Evolutionary conservation across 2,329 filamentous ascomycete species (phyloP).

Genomic region (Amesomyces nigricolor): DNA sequence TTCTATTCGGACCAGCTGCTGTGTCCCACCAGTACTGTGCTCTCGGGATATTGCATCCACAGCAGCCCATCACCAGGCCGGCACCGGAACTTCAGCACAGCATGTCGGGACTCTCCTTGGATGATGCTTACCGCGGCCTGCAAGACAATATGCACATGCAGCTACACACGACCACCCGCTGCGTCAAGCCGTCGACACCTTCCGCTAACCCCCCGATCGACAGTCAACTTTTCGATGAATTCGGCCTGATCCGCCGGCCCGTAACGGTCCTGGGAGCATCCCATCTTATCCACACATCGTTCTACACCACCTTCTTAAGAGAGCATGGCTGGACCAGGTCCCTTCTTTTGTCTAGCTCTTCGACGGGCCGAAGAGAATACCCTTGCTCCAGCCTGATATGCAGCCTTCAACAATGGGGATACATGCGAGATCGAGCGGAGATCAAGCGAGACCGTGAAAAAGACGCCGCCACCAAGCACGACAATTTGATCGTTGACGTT

Average conservation of each 20-base stretch:
- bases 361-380: not conserved
- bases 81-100: not conserved
- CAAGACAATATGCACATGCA: not conserved
- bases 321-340: not conserved
- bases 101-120: not conserved
- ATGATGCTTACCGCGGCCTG: not conserved
- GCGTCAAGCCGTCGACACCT: not conserved
- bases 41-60: not conserved
- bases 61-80: not conserved
- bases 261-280: conserved; percentile 9
- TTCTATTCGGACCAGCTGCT: conserved; percentile 9
- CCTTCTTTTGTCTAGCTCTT: not conserved
- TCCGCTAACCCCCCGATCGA: conserved; percentile 4
- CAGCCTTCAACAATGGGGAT: too few relatives aligned
- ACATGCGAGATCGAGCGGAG: conserved; percentile 9
- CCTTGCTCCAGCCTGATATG: too few relatives aligned
- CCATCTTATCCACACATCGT: not conserved
- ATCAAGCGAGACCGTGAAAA: not conserved
- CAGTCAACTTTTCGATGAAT: not conserved
- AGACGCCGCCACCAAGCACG: not conserved
- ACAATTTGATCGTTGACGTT: conserved; percentile 1
- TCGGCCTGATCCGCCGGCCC: conserved; percentile 22
- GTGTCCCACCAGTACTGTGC: not conserved
- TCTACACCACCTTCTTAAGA: conserved; percentile 1
- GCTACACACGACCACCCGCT: conserved; percentile 4